A percentile compares a stretch with the other conserved stretches of the same genome.
These are phyloP conservation scores for Mortierella polycephala DNA, from an alignment of 371 early-diverging fungal species.

Conservation along the genomic window DNA sequence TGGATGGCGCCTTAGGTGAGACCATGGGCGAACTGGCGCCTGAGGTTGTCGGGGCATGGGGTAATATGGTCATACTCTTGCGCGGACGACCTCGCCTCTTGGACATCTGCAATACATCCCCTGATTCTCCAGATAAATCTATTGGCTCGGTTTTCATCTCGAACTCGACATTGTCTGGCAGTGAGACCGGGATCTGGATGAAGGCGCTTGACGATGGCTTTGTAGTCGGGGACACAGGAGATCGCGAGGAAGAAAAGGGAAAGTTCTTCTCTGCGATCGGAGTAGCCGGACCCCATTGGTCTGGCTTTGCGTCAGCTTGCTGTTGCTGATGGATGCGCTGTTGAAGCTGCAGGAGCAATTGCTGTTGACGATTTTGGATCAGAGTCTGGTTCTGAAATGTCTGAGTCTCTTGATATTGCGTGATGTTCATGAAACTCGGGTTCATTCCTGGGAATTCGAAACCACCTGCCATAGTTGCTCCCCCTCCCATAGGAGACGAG, in stretches of 20 bases:
- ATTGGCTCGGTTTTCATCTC: background rate
- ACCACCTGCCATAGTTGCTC: background rate
- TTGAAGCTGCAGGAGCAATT: constrained; percentile 11
- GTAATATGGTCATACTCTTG: constrained; percentile 4
- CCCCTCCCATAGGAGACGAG: background rate
- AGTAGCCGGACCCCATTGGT: background rate
- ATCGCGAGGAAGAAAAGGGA: constrained; percentile 2
- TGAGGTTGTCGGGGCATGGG: constrained; percentile 2
- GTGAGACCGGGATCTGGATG: constrained; percentile 28
- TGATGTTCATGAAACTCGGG: constrained; percentile 29
- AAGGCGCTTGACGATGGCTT: constrained; percentile 22
- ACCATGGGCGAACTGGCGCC: constrained; percentile 28
- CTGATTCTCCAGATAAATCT: background rate
- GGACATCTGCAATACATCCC: background rate
- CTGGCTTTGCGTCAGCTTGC: background rate
- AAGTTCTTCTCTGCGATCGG: constrained; percentile 4
- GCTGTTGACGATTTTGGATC: constrained; percentile 23
- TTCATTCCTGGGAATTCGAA: background rate
- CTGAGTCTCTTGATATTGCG: constrained; percentile 20
- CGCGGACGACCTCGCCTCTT: constrained; percentile 31
- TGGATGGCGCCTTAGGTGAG: constrained; percentile 37
- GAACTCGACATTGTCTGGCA: constrained; percentile 14
- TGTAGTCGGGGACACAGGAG: background rate
- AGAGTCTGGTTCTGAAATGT: constrained; percentile 21
- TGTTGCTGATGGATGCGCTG: constrained; percentile 5